These are phyloP conservation scores for Anacardium occidentale DNA, from an alignment of 345 rosid genomes.

Conservation along the genomic window DNA sequence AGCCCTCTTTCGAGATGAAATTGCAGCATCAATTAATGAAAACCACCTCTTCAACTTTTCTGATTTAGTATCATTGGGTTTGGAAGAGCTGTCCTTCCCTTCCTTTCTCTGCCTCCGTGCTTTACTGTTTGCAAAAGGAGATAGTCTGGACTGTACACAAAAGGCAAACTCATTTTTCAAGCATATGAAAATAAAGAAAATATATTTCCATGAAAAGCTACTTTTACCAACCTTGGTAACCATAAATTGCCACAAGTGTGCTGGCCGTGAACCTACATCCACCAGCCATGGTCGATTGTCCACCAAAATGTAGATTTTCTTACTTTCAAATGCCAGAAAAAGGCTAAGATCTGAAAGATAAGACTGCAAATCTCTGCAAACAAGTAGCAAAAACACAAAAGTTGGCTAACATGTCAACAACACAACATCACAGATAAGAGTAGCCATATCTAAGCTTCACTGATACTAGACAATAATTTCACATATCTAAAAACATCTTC, in stretches of 20 bases:
- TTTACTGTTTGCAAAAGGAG: slow-evolving; percentile 94
- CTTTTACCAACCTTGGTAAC: slow-evolving; percentile 78
- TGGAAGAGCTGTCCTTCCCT: slow-evolving; percentile 37
- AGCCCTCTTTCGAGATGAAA: slow-evolving; percentile 49
- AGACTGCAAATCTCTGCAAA: slow-evolving; percentile 90
- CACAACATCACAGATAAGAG: background rate
- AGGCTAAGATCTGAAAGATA: slow-evolving; percentile 88
- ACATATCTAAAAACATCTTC: background rate
- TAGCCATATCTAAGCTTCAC: background rate
- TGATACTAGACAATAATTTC: background rate
- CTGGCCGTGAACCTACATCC: slow-evolving; percentile 57
- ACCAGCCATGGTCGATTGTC: slow-evolving; percentile 92
- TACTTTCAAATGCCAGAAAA: slow-evolving; percentile 75
- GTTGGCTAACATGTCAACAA: slow-evolving; percentile 1
- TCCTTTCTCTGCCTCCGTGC: slow-evolving; percentile 44
- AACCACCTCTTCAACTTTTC: slow-evolving; percentile 66
- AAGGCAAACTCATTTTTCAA: slow-evolving; percentile 19
- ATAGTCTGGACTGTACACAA: slow-evolving; percentile 79
- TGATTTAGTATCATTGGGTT: slow-evolving; percentile 25
- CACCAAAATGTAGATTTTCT: slow-evolving; percentile 79
- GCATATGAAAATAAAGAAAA: background rate
- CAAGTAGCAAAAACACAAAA: slow-evolving; percentile 11
- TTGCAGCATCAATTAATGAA: slow-evolving; percentile 59
- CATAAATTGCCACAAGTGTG: slow-evolving; percentile 94
- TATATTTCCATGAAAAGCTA: background rate